Conservation (phyloP, 2,329 filamentous ascomycete species). For the Didymella pomorum region DNA sequence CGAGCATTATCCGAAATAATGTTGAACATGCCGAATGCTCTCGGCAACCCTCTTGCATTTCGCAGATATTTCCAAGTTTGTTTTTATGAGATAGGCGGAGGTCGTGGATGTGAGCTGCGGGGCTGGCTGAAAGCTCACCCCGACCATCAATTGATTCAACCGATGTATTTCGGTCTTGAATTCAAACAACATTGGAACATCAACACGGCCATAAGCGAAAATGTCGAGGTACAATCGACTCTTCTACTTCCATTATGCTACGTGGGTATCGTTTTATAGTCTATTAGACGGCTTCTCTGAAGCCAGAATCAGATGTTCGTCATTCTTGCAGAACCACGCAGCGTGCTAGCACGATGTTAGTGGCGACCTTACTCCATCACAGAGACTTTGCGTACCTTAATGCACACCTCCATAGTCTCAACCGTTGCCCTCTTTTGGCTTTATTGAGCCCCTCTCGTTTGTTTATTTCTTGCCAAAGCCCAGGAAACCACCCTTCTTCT, state of each 20-base stretch:
- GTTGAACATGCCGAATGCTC: not conserved
- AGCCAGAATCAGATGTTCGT: conserved; percentile 9
- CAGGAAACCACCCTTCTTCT: conserved; percentile 36
- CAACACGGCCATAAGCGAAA: not conserved
- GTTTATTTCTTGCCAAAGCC: conserved; percentile 34
- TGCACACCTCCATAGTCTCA: not conserved
- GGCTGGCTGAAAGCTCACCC: not conserved
- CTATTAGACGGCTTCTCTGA: conserved; percentile 10
- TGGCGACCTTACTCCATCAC: not conserved
- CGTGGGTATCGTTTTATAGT: conserved; percentile 19
- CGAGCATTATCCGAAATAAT: not conserved
- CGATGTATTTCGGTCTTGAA: not conserved
- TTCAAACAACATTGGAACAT: no score
- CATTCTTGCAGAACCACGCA: conserved; percentile 1
- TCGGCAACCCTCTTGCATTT: not conserved
- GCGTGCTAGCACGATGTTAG: conserved; percentile 3
- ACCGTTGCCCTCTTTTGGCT: not conserved
- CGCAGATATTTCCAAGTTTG: not conserved
- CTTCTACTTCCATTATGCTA: conserved; percentile 17
- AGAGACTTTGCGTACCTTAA: not conserved
- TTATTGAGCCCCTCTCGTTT: not conserved
- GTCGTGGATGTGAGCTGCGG: not conserved
- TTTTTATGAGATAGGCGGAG: not conserved
- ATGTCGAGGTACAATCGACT: not conserved
- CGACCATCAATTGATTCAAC: not conserved